phyloP scores from a whole-genome alignment of 2,329 filamentous ascomycete species.

The Thelonectria blattea region DNA sequence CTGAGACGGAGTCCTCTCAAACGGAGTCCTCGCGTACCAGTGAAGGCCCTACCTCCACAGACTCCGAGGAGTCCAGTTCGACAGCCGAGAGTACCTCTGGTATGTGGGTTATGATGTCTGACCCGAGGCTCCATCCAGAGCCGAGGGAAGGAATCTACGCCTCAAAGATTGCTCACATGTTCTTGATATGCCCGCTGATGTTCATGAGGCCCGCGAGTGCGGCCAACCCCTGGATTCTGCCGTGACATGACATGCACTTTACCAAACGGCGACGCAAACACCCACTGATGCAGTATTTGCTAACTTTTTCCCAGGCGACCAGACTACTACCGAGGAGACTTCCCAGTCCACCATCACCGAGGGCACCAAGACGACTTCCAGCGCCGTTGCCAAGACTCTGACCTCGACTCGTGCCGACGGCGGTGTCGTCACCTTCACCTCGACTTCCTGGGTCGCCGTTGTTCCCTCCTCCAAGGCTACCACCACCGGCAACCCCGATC shows the following conservation, averaged over 20 bases:
- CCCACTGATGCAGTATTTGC: constrained; percentile 6
- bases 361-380: constrained; percentile 44
- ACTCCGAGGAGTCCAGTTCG: constrained; percentile 17
- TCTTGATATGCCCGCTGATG: constrained; percentile 9
- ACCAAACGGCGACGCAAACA: not conserved
- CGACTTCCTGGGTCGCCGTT: constrained; percentile 56
- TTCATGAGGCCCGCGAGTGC: constrained; percentile 33
- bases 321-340: constrained; percentile 29
- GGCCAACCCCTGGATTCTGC: constrained; percentile 17
- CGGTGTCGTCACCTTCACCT: constrained; percentile 52
- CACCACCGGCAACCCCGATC: constrained; percentile 39
- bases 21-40: constrained; percentile 17
- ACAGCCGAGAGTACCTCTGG: constrained; percentile 34
- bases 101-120: constrained; percentile 39
- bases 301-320: constrained; percentile 18
- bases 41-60: constrained; percentile 9
- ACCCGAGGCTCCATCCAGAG: constrained; percentile 19
- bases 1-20: constrained; percentile 32
- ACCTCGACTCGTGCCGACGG: constrained; percentile 56
- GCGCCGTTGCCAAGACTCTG: constrained; percentile 46
- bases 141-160: constrained; percentile 19
- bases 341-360: constrained; percentile 41
- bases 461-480: constrained; percentile 44
- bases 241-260: constrained; percentile 14
- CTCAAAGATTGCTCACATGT: constrained; percentile 29